Percentiles rank a stretch among this genome's conserved stretches.
phyloP scores from a whole-genome alignment of 2,329 filamentous ascomycete species.

The Colletotrichum sansevieriae region DNA sequence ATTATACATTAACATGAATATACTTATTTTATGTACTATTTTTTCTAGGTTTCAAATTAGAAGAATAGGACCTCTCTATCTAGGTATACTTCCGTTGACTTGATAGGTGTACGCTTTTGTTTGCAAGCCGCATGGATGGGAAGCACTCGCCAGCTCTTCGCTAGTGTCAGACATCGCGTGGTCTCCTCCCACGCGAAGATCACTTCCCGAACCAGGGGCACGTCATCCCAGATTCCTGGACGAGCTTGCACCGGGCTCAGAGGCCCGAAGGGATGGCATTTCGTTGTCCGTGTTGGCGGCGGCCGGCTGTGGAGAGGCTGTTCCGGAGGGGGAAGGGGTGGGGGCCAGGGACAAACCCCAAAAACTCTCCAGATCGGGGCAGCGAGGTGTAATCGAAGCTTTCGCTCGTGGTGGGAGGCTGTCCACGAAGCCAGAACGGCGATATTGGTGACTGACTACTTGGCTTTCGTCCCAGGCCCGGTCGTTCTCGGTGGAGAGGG shows the following conservation, averaged over 20 bases:
- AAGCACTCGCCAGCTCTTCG: too few species aligned
- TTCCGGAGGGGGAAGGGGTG: background rate
- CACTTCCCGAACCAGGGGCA: slow-evolving; percentile 22
- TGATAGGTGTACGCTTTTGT: too few species aligned
- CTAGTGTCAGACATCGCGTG: slow-evolving; percentile 28
- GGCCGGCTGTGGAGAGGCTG: slow-evolving; percentile 1
- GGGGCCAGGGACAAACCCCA: background rate
- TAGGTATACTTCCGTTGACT: too few species aligned
- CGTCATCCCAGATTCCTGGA: slow-evolving; percentile 15
- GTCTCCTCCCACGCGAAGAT: slow-evolving; percentile 18
- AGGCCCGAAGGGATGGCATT: slow-evolving; percentile 7
- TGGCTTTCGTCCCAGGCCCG: background rate
- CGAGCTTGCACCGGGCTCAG: slow-evolving; percentile 15
- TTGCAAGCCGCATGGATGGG: too few species aligned
- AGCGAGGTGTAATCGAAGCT: slow-evolving; percentile 22
- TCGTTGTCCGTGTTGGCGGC: background rate
- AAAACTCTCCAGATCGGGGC: slow-evolving; percentile 22
- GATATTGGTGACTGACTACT: background rate
- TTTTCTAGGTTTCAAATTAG: too few species aligned
- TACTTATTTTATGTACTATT: too few species aligned
- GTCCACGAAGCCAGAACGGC: slow-evolving; percentile 17
- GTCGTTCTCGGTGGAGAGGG: background rate
- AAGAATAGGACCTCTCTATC: too few species aligned
- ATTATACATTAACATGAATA: too few species aligned
- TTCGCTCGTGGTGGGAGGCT: background rate